These are phyloP conservation scores for Dichomitus squalens DNA, from an alignment of 1,284 basidiomycete genomes.

Conservation along the genomic window DNA sequence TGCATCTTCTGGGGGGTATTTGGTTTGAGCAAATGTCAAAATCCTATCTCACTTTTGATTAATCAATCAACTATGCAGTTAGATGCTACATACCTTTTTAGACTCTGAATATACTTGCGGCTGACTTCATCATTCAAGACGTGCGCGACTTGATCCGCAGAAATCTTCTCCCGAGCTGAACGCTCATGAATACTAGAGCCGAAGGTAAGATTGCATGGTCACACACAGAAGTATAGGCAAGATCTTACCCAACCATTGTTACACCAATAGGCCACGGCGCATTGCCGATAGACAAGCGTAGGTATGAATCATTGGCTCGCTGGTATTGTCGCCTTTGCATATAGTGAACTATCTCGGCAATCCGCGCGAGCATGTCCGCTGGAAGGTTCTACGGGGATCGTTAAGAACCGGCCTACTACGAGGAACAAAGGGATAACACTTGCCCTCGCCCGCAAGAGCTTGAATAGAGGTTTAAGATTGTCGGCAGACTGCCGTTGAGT, in stretches of 20 bases:
- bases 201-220: neutral
- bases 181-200: constrained; percentile 89
- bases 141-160: constrained; percentile 95
- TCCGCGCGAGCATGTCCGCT: constrained; percentile 83
- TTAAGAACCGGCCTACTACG: constrained; percentile 3
- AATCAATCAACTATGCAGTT: neutral
- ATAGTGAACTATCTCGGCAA: constrained; percentile 95
- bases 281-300: constrained; percentile 96
- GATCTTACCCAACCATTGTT: constrained; percentile 89
- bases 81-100: constrained; percentile 74
- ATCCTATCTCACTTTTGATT: constrained; percentile 48
- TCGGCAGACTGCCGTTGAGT: constrained; percentile 96
- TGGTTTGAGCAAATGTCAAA: constrained; percentile 93
- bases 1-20: constrained; percentile 89
- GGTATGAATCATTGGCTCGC: constrained; percentile 94
- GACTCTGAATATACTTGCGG: constrained; percentile 97
- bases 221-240: neutral
- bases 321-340: constrained; percentile 97
- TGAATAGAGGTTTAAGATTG: constrained; percentile 97
- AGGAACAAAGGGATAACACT: constrained; percentile 33
- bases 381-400: constrained; percentile 67
- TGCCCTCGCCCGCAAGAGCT: constrained; percentile 82
- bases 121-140: constrained; percentile 99
- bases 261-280: constrained; percentile 99
- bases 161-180: constrained; percentile 96